Evolutionary conservation across 2,329 filamentous ascomycete species (phyloP).

Genomic region (Thelonectria rubi): DNA sequence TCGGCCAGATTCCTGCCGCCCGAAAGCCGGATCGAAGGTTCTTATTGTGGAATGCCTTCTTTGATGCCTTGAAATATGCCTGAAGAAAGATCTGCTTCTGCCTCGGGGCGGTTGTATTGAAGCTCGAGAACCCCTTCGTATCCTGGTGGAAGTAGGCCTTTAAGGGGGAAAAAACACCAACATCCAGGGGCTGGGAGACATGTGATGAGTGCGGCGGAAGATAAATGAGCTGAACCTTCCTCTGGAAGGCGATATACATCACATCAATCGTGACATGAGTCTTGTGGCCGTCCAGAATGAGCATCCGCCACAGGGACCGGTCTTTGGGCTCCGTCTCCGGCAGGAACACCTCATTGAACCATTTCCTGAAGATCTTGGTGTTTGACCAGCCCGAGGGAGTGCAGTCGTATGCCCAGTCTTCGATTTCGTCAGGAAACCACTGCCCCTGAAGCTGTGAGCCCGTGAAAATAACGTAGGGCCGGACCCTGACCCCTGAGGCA

Average conservation of each 20-base stretch:
- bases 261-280: constrained; percentile 1
- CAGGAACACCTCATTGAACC: not conserved
- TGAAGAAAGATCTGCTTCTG: constrained; percentile 1
- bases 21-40: not conserved
- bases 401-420: not conserved
- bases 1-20: not conserved
- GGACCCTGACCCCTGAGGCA: not conserved
- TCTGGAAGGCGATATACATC: not conserved
- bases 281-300: constrained; percentile 10
- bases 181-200: not conserved
- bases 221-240: constrained; percentile 11
- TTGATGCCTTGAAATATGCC: not conserved
- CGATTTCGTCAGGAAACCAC: not conserved
- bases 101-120: not conserved
- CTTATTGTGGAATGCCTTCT: not conserved
- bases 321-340: not conserved
- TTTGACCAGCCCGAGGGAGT: constrained; percentile 6
- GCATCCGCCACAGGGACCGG: not conserved
- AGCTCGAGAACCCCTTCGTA: not conserved
- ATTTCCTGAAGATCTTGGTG: constrained; percentile 7
- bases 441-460: constrained; percentile 1
- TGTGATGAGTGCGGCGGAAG: not conserved
- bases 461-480: constrained; percentile 1
- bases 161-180: not conserved
- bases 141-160: not conserved